Conservation (phyloP, 83 land plant species). For the Picea abies region DNA sequence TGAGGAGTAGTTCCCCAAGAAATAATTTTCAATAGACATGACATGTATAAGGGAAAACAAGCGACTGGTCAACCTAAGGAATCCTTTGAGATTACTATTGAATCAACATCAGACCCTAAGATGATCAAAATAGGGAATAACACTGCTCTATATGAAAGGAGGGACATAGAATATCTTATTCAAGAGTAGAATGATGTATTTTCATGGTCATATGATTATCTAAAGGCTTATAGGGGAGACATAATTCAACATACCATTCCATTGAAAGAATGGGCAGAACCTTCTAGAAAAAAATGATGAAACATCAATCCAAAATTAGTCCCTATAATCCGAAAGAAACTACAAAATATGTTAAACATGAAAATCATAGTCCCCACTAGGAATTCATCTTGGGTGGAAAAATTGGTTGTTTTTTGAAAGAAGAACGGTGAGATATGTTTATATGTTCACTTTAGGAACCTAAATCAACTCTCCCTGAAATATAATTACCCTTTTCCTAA, state of each 20-base stretch:
- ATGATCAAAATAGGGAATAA: too few species aligned
- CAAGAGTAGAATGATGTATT: not conserved
- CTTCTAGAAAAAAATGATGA: not conserved
- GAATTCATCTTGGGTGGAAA: not conserved
- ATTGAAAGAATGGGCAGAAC: not conserved
- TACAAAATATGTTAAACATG: not conserved
- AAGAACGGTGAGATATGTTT: not conserved
- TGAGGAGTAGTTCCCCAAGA: too few species aligned
- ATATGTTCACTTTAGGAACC: not conserved
- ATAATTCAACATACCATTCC: not conserved
- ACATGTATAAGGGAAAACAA: too few species aligned
- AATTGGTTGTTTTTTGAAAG: not conserved
- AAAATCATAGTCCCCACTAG: not conserved
- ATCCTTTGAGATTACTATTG: too few species aligned
- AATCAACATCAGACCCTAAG: too few species aligned
- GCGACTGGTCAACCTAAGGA: too few species aligned
- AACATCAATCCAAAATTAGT: not conserved
- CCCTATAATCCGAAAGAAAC: not conserved
- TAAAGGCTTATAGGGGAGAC: not conserved
- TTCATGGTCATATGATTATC: not conserved
- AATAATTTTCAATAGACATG: too few species aligned
- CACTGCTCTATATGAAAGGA: too few species aligned
- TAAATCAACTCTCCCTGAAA: not conserved
- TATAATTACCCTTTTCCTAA: not conserved
- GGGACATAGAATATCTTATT: too few species aligned